Evolutionary conservation across 805 yeast species (phyloP).

Genomic region (Metschnikowia koreensis): DNA sequence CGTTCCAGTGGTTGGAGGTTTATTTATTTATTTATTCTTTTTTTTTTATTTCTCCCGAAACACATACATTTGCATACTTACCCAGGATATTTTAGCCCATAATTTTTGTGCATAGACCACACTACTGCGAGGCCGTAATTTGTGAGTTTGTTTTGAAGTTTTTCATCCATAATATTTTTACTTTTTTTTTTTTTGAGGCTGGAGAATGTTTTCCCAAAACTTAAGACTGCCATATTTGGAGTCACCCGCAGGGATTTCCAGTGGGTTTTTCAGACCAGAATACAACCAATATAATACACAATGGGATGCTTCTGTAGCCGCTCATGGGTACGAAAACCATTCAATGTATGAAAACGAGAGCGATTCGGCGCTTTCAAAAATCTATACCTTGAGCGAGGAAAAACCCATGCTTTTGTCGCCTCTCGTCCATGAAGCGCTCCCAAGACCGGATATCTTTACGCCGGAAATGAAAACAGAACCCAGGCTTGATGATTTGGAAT

Average conservation of each 20-base stretch:
- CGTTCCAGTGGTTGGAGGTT: background rate
- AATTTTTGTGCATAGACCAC: background rate
- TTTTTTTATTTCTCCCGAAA: background rate
- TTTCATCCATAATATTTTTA: too few relatives aligned
- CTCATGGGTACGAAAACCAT: slow-evolving; percentile 3
- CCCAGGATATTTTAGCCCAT: background rate
- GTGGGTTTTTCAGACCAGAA: slow-evolving; percentile 9
- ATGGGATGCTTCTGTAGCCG: slow-evolving; percentile 1
- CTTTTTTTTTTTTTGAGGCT: background rate
- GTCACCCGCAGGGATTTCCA: slow-evolving; percentile 8
- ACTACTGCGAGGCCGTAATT: background rate
- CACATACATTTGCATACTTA: background rate
- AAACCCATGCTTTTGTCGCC: slow-evolving; percentile 8
- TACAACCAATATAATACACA: slow-evolving; percentile 6
- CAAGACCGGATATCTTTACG: slow-evolving; percentile 5
- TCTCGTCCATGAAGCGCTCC: slow-evolving; percentile 5
- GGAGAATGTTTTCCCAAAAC: slow-evolving; percentile 9
- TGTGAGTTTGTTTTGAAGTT: background rate
- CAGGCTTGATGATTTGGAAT: slow-evolving; percentile 10
- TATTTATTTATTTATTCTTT: background rate
- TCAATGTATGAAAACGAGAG: slow-evolving; percentile 4
- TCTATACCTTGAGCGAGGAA: slow-evolving; percentile 5
- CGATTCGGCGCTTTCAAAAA: slow-evolving; percentile 8
- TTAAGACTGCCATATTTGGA: slow-evolving; percentile 11
- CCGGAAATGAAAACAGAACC: slow-evolving; percentile 8